phyloP scores from a whole-genome alignment of 192 early-diverging fungal genomes.

The Lunasporangiospora selenospora region DNA sequence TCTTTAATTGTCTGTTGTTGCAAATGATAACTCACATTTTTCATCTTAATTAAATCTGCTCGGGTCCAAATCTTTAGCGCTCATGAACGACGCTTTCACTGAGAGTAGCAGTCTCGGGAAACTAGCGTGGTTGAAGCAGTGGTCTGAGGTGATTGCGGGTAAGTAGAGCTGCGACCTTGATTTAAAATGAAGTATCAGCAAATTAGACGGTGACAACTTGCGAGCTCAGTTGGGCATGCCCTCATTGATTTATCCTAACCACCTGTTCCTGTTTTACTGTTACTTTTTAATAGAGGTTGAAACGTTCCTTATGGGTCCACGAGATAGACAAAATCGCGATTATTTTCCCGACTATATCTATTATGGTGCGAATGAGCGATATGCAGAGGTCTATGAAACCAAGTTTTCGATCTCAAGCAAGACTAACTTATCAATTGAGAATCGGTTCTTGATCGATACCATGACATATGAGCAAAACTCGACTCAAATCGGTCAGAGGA shows the following conservation, averaged over 20 bases:
- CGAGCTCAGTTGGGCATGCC: too few species aligned
- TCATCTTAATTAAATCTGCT: background rate
- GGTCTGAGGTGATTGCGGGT: conserved; percentile 44
- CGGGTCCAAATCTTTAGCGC: too few species aligned
- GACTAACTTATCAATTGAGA: conserved; percentile 39
- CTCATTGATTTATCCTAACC: background rate
- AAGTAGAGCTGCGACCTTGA: too few species aligned
- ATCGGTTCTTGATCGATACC: conserved; percentile 34
- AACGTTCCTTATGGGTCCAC: conserved; percentile 17
- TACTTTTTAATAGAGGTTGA: conserved; percentile 23
- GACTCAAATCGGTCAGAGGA: conserved; percentile 8
- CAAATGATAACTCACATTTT: background rate
- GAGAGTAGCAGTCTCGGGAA: conserved; percentile 40
- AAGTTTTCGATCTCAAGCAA: conserved; percentile 30
- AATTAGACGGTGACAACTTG: too few species aligned
- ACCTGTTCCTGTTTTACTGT: background rate
- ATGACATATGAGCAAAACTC: conserved; percentile 17
- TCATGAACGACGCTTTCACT: conserved; percentile 44
- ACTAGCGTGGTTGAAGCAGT: conserved; percentile 43
- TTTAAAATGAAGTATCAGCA: too few species aligned
- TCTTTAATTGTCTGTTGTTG: too few species aligned
- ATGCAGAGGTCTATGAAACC: conserved; percentile 39
- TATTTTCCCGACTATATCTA: conserved; percentile 45
- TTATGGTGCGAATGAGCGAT: conserved; percentile 39
- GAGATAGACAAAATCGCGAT: conserved; percentile 37